Evolutionary conservation across 169 alveolate species (phyloP).

Genomic region (Eimeria praecox): DNA sequence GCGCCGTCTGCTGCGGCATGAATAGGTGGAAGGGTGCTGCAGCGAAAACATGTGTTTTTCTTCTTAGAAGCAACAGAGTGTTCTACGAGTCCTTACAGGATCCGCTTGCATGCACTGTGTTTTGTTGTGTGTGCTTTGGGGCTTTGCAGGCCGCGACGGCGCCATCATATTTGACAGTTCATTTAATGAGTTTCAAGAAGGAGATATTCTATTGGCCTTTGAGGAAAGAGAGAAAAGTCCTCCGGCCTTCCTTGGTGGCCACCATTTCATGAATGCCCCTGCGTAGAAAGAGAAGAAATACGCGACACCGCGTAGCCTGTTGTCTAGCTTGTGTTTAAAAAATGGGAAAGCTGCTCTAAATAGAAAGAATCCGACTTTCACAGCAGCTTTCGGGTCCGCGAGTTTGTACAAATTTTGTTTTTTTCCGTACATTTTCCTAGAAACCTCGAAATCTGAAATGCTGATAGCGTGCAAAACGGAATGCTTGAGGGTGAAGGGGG

Average conservation of each 20-base stretch:
- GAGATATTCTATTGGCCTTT: conserved; percentile 13
- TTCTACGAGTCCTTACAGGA: neutral
- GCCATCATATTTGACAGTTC: conserved; percentile 62
- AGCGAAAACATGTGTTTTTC: neutral
- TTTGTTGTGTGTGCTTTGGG: neutral
- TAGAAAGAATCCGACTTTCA: neutral
- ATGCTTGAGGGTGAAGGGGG: too few relatives aligned
- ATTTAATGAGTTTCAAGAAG: conserved; percentile 42
- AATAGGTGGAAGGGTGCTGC: too few relatives aligned
- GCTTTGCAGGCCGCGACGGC: conserved; percentile 65
- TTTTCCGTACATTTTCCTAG: neutral
- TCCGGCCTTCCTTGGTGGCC: conserved; percentile 31
- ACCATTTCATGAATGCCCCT: neutral
- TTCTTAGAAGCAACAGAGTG: neutral
- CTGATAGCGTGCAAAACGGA: too few relatives aligned
- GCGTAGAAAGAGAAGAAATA: neutral
- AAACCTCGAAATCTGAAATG: neutral
- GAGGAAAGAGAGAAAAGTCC: conserved; percentile 35
- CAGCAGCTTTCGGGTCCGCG: neutral
- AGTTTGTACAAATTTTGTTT: too few relatives aligned
- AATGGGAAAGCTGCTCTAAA: neutral
- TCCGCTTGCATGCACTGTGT: neutral
- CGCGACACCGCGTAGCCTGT: neutral
- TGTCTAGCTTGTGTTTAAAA: too few relatives aligned
- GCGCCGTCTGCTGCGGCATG: too few relatives aligned